phyloP scores from a whole-genome alignment of 176 grass and related monocot species.

The Pontederia paniculata region DNA sequence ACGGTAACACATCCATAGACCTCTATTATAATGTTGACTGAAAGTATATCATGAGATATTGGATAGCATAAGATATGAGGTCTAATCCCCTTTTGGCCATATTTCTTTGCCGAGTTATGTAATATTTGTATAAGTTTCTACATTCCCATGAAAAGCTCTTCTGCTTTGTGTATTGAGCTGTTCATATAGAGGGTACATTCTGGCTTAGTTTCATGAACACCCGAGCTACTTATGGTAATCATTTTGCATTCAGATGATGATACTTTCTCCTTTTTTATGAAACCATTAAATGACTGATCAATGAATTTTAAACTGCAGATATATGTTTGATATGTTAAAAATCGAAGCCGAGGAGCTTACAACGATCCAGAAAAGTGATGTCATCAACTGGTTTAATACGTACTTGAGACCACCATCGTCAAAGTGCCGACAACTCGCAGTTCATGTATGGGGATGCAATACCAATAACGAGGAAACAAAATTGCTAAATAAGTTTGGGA shows the following conservation, averaged over 20 bases:
- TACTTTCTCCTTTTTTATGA: background rate
- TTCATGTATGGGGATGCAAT: constrained; percentile 79
- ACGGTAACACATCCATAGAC: no score
- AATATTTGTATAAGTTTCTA: no score
- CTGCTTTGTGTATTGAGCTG: no score
- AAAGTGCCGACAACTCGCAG: constrained; percentile 48
- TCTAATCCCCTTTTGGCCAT: no score
- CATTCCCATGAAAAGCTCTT: no score
- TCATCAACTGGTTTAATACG: constrained; percentile 62
- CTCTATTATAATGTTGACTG: no score
- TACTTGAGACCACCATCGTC: constrained; percentile 55
- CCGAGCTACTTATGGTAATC: no score
- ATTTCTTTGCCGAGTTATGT: no score
- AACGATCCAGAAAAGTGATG: constrained; percentile 65
- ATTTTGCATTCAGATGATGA: background rate
- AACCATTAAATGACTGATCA: background rate
- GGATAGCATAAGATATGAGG: no score
- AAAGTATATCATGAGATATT: no score
- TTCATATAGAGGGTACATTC: no score
- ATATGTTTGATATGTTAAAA: constrained; percentile 73
- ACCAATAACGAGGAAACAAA: constrained; percentile 41
- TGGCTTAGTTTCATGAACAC: no score
- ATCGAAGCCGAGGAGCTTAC: constrained; percentile 85
- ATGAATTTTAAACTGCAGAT: constrained; percentile 20
- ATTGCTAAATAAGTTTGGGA: constrained; percentile 49